These are phyloP conservation scores for Malassezia nana DNA, from an alignment of 1,284 basidiomycete genomes.

Conservation along the genomic window DNA sequence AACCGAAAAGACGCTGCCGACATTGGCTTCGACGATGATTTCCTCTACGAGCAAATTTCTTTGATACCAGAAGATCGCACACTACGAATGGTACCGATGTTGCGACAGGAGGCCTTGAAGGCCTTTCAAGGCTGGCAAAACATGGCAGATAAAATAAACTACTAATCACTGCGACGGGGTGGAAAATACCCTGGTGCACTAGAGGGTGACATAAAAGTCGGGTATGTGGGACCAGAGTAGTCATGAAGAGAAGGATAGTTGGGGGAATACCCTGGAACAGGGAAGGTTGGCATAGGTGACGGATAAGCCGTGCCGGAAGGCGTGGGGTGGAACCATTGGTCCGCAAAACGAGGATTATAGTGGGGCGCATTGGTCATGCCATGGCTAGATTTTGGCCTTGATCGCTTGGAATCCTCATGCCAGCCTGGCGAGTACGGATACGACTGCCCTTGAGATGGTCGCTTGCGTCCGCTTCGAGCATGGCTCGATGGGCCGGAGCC, in stretches of 20 bases:
- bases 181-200: neutral
- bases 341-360: constrained; percentile 16
- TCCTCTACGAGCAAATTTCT: neutral
- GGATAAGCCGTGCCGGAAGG: neutral
- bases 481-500: neutral
- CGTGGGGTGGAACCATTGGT: constrained; percentile 6
- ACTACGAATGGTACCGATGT: neutral
- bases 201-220: neutral
- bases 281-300: neutral
- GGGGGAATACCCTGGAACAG: constrained; percentile 1
- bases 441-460: neutral
- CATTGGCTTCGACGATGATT: constrained; percentile 3
- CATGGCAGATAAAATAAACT: neutral
- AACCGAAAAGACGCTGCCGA: neutral
- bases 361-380: neutral
- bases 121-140: neutral
- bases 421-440: neutral
- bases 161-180: neutral
- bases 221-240: neutral
- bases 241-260: neutral
- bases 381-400: neutral
- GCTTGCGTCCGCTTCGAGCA: neutral
- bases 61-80: neutral
- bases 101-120: neutral
- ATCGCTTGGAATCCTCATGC: neutral